A percentile compares a stretch with the other conserved stretches of the same genome.
phyloP scores from a whole-genome alignment of 2,329 filamentous ascomycete species.

The Huntiella savannae region DNA sequence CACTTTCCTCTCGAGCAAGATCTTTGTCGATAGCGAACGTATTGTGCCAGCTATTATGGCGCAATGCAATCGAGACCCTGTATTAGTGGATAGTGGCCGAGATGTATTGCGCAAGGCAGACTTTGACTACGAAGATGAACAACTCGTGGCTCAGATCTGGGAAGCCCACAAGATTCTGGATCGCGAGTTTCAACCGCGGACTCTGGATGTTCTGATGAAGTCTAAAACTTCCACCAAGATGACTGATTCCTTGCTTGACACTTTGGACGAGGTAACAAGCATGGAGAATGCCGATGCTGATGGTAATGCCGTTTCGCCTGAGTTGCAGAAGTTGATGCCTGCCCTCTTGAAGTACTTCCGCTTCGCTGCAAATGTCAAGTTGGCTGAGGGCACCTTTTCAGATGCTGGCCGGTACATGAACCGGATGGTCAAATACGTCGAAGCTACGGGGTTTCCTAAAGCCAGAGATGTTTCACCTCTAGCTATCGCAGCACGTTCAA shows the following conservation, averaged over 20 bases:
- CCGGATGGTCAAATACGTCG: too few relatives aligned
- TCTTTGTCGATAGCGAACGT: constrained; percentile 67
- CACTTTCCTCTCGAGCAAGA: constrained; percentile 61
- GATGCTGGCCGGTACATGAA: constrained; percentile 21
- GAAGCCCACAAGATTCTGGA: constrained; percentile 53
- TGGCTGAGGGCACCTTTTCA: constrained; percentile 34
- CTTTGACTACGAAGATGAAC: constrained; percentile 51
- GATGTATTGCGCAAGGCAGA: constrained; percentile 69
- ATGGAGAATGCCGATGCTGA: neutral
- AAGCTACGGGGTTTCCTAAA: too few relatives aligned
- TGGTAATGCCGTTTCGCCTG: neutral
- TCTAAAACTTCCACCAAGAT: constrained; percentile 57
- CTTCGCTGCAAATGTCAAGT: constrained; percentile 64
- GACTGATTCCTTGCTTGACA: constrained; percentile 21
- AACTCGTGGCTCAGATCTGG: constrained; percentile 47
- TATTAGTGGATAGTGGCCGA: constrained; percentile 68
- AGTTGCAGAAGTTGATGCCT: constrained; percentile 59
- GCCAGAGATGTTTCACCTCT: too few relatives aligned
- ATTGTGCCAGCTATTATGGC: constrained; percentile 72
- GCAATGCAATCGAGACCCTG: constrained; percentile 62
- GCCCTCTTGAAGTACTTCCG: constrained; percentile 74
- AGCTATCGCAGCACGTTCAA: too few relatives aligned
- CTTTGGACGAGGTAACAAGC: constrained; percentile 31
- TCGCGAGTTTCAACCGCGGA: constrained; percentile 56
- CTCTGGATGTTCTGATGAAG: constrained; percentile 57